A percentile compares a stretch with the other conserved stretches of the same genome.
Conservation (phyloP, 179 eudicot genomes). For the Spergularia azorica region DNA sequence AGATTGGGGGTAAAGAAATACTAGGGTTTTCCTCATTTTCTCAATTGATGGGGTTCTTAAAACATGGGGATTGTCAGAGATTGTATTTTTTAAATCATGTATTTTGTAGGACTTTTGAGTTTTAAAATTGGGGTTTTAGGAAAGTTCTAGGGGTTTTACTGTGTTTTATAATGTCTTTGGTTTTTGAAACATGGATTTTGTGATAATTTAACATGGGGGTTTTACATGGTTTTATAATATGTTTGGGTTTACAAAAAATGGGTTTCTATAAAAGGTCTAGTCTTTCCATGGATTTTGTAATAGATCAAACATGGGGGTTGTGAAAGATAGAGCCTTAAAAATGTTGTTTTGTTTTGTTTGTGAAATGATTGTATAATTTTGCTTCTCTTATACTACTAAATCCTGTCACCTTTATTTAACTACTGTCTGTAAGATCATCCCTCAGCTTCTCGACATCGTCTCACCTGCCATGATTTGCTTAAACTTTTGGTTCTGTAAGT, state of each 20-base stretch:
- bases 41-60: background rate
- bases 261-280: no score
- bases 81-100: no score
- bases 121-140: no score
- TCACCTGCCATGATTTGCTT: slow-evolving; percentile 63
- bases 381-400: slow-evolving; percentile 53
- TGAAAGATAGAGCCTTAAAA: no score
- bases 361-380: background rate
- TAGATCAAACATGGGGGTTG: no score
- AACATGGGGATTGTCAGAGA: background rate
- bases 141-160: background rate
- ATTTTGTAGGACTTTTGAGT: background rate
- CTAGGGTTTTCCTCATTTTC: background rate
- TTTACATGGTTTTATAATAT: no score
- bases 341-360: no score
- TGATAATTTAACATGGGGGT: no score
- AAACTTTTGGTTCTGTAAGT: no score
- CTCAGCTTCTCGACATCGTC: slow-evolving; percentile 66
- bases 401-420: slow-evolving; percentile 44
- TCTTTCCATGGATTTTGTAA: no score
- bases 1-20: background rate
- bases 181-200: background rate
- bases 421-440: slow-evolving; percentile 22
- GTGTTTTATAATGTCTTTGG: background rate
- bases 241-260: no score